These are phyloP conservation scores for Lepraria neglecta DNA, from an alignment of 495 filamentous ascomycete genomes.

Conservation along the genomic window DNA sequence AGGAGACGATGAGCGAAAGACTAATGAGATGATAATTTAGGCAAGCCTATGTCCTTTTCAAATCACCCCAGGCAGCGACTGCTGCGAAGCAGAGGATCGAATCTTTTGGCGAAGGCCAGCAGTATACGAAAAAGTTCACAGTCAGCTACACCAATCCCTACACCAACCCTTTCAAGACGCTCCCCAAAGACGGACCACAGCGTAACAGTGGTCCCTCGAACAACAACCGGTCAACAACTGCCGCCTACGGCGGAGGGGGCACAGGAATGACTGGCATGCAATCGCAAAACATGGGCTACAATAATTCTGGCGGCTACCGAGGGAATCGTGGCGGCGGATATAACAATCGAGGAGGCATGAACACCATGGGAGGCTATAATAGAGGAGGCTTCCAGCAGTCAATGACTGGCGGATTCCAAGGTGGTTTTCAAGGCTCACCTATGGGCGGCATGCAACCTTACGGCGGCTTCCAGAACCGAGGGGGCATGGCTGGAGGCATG, in stretches of 20 bases:
- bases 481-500: conserved; percentile 58
- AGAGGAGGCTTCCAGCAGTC: conserved; percentile 44
- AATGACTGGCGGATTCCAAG: conserved; percentile 39
- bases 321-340: conserved; percentile 46
- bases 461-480: conserved; percentile 54
- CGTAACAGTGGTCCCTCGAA: conserved; percentile 58
- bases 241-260: conserved; percentile 31
- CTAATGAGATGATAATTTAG: conserved; percentile 40
- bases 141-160: conserved; percentile 71
- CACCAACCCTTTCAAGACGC: conserved; percentile 80
- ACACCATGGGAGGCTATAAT: conserved; percentile 48
- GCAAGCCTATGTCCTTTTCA: conserved; percentile 86
- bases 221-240: conserved; percentile 27
- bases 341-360: conserved; percentile 41
- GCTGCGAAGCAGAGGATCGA: conserved; percentile 82
- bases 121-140: conserved; percentile 58
- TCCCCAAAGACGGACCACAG: conserved; percentile 83
- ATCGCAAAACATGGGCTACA: conserved; percentile 36
- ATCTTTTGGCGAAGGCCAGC: conserved; percentile 46
- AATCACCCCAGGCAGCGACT: conserved; percentile 74
- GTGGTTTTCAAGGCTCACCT: conserved; percentile 48
- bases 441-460: conserved; percentile 56
- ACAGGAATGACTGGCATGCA: conserved; percentile 23
- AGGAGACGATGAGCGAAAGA: not conserved
- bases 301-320: conserved; percentile 41